Percentiles rank a stretch among this genome's conserved stretches.
These are phyloP conservation scores for Podospora bellae-mahoneyi DNA, from an alignment of 495 filamentous ascomycete genomes.

Conservation along the genomic window DNA sequence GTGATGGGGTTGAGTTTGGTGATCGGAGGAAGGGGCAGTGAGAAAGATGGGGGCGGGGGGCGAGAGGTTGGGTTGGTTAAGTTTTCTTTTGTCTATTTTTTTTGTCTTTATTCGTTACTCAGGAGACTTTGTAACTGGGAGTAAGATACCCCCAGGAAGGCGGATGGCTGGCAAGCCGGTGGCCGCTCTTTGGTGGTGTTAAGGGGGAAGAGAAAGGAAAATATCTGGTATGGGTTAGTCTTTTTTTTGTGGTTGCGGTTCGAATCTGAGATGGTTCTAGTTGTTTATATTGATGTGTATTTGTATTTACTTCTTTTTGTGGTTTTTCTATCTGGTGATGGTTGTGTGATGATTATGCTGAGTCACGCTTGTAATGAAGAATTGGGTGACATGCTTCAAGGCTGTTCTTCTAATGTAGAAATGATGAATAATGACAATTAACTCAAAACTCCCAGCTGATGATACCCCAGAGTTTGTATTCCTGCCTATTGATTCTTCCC, in stretches of 20 bases:
- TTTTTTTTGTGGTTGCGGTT: not conserved
- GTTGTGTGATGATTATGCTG: not conserved
- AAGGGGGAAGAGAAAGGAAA: not conserved
- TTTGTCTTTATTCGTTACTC: not conserved
- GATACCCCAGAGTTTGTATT: no score
- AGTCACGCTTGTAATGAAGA: not conserved
- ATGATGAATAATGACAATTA: no score
- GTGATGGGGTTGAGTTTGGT: slow-evolving; percentile 28
- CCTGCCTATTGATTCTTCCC: no score
- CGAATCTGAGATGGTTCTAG: not conserved
- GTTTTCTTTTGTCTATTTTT: not conserved
- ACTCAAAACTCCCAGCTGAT: no score
- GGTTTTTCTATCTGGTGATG: no score
- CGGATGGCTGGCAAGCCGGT: no score
- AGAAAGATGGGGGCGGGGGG: not conserved
- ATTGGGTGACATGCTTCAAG: not conserved
- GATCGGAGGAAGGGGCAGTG: slow-evolving; percentile 29
- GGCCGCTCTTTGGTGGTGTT: not conserved
- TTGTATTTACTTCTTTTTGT: not conserved
- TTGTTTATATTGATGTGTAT: not conserved
- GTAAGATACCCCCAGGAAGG: no score
- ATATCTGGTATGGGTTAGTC: not conserved
- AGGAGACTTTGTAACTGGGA: no score
- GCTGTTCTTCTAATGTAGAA: no score
- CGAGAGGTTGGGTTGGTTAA: not conserved